Percentiles rank a stretch among this genome's conserved stretches.
phyloP scores from a whole-genome alignment of 2,329 filamentous ascomycete species.

The Monosporascus sp. region DNA sequence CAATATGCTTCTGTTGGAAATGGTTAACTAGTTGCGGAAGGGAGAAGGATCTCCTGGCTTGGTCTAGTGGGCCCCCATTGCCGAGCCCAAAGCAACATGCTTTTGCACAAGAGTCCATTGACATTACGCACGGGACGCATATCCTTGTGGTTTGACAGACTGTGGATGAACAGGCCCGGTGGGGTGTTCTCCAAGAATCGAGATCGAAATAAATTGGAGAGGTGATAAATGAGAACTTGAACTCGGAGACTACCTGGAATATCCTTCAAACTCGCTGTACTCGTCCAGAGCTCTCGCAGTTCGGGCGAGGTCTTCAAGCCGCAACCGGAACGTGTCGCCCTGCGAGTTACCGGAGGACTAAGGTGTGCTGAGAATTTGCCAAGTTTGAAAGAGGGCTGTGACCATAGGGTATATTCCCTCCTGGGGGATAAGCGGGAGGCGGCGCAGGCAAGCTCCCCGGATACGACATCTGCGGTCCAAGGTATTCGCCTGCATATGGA shows the following conservation, averaged over 20 bases:
- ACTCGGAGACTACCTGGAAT: constrained; percentile 59
- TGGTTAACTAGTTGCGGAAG: constrained; percentile 57
- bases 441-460: constrained; percentile 4
- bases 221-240: constrained; percentile 59
- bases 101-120: constrained; percentile 50
- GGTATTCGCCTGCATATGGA: constrained; percentile 2
- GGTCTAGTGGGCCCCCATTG: constrained; percentile 17
- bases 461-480: constrained; percentile 3
- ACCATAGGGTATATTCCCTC: constrained; percentile 11
- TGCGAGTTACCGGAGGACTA: constrained; percentile 17
- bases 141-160: constrained; percentile 49
- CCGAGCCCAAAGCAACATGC: constrained; percentile 41
- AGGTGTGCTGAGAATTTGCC: constrained; percentile 11
- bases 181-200: constrained; percentile 53
- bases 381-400: constrained; percentile 20
- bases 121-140: constrained; percentile 53
- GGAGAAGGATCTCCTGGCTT: constrained; percentile 42
- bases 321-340: constrained; percentile 39
- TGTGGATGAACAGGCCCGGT: constrained; percentile 56
- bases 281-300: constrained; percentile 58
- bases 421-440: constrained; percentile 5
- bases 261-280: constrained; percentile 53
- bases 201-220: constrained; percentile 51
- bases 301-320: constrained; percentile 48
- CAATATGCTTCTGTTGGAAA: constrained; percentile 43